Conservation (phyloP, 1,284 basidiomycete genomes). For the Rhodotorula sp. region DNA sequence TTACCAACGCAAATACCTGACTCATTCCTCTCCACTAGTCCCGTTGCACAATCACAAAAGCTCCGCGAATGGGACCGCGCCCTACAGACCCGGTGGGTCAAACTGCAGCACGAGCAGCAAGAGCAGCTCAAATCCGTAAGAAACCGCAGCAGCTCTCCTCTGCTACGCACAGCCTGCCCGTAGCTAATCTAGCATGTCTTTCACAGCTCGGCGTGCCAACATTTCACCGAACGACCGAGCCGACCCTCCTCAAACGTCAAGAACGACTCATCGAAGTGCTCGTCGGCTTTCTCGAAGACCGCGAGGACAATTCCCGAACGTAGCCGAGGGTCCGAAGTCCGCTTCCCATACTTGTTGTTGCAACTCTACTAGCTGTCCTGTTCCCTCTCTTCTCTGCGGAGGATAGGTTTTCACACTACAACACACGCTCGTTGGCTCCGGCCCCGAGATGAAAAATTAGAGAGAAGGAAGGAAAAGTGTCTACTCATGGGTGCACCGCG, state of each 20-base stretch:
- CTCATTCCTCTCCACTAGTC: neutral
- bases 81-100: conserved; percentile 10
- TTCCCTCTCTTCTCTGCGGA: neutral
- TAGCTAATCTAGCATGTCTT: neutral
- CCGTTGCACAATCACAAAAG: conserved; percentile 1
- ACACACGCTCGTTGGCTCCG: no score
- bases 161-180: neutral
- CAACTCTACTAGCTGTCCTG: no score
- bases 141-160: neutral
- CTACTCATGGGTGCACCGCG: no score
- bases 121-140: conserved; percentile 16
- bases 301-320: neutral
- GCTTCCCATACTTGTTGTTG: no score
- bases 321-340: no score
- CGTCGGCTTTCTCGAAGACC: conserved; percentile 37
- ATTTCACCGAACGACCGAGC: conserved; percentile 26
- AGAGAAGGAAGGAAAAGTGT: no score
- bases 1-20: no score
- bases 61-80: conserved; percentile 30
- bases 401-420: no score
- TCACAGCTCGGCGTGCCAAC: conserved; percentile 32
- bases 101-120: conserved; percentile 26
- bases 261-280: conserved; percentile 35
- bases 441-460: no score
- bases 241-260: conserved; percentile 26